Conservation (phyloP, 768 basidiomycete species). For the Epithele typhae region DNA sequence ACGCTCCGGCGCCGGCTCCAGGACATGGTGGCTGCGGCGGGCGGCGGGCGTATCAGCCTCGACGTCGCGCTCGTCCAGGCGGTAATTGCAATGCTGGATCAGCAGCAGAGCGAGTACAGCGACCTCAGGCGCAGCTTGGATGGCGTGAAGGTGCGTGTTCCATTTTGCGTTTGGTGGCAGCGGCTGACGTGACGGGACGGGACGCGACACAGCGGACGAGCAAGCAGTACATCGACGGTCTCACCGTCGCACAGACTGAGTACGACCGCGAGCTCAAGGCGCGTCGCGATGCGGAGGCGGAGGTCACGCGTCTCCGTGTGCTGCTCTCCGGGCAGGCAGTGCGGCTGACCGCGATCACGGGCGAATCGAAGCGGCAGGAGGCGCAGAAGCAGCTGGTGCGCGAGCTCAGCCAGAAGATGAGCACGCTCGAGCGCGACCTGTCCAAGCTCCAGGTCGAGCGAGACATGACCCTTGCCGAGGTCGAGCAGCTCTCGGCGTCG, state of each 20-base stretch:
- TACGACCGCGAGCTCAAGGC: conserved; percentile 89
- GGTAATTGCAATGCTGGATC: conserved; percentile 62
- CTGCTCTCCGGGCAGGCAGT: conserved; percentile 88
- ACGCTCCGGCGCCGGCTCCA: conserved; percentile 48
- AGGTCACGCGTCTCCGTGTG: conserved; percentile 80
- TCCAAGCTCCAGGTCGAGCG: conserved; percentile 86
- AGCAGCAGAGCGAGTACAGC: conserved; percentile 52
- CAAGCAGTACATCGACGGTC: conserved; percentile 87
- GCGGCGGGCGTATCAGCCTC: conserved; percentile 58
- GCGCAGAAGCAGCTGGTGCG: conserved; percentile 70
- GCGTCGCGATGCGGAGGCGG: conserved; percentile 87
- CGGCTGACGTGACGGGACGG: background rate
- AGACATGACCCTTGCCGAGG: conserved; percentile 88
- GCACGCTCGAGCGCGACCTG: conserved; percentile 78
- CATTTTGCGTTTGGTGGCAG: background rate
- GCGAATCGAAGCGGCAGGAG: conserved; percentile 74
- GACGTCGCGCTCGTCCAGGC: conserved; percentile 72
- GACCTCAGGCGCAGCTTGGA: conserved; percentile 77
- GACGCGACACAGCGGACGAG: conserved; percentile 65
- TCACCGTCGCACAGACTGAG: conserved; percentile 90
- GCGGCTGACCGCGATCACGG: conserved; percentile 77
- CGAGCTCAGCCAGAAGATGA: conserved; percentile 72
- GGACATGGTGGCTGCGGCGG: conserved; percentile 59
- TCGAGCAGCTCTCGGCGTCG: conserved; percentile 79
- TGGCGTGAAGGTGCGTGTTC: conserved; percentile 81